These are phyloP conservation scores for Clitocybe nebularis DNA, from an alignment of 1,284 basidiomycete genomes.

Conservation along the genomic window DNA sequence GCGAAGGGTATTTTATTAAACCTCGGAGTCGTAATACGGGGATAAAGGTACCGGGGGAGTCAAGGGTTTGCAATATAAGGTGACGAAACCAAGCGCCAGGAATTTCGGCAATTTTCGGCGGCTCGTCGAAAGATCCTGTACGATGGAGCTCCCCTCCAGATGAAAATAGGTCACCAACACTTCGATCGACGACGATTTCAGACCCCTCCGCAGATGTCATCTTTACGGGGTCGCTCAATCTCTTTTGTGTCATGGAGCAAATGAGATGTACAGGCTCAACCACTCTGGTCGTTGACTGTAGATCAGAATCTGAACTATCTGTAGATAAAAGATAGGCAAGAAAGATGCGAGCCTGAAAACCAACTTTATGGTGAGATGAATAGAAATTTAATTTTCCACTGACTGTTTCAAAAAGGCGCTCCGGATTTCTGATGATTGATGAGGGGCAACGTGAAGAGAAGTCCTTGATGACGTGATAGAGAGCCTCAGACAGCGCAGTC, in stretches of 20 bases:
- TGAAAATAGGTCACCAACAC: constrained; percentile 11
- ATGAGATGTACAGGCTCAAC: constrained; percentile 16
- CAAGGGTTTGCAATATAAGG: constrained; percentile 5
- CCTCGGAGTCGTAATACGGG: no score
- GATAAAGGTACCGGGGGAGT: no score
- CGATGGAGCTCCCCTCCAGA: constrained; percentile 16
- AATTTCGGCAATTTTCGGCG: background rate
- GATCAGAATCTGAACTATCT: background rate
- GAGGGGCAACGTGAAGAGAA: constrained; percentile 15
- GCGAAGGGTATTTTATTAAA: no score
- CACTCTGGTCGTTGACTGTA: background rate
- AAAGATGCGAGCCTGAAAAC: constrained; percentile 16
- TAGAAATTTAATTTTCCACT: constrained; percentile 1
- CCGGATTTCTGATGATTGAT: constrained; percentile 12
- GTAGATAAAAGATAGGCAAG: constrained; percentile 18
- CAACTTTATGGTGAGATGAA: background rate
- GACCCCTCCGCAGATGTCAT: constrained; percentile 9
- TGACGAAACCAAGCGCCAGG: constrained; percentile 1
- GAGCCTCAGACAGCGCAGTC: constrained; percentile 19
- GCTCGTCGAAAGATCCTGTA: constrained; percentile 6
- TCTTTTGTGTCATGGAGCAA: constrained; percentile 18
- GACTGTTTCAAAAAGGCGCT: constrained; percentile 19
- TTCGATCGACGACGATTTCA: constrained; percentile 15
- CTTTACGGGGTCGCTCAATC: constrained; percentile 19
- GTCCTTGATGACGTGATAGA: constrained; percentile 20